Conservation (phyloP, 352 stramenopile genomes). For the Sclerospora graminicola region DNA sequence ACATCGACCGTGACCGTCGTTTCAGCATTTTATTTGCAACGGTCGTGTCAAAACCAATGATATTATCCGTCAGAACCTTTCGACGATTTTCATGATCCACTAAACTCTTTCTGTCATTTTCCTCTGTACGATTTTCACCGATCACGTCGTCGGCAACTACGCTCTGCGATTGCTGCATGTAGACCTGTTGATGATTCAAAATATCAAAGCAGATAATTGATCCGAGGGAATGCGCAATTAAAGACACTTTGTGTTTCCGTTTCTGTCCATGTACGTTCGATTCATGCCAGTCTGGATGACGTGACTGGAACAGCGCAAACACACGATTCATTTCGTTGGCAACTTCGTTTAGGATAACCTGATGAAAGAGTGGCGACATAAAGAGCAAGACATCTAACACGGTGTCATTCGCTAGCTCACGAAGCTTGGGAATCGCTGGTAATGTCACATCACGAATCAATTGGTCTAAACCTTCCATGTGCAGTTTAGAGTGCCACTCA, state of each 20-base stretch:
- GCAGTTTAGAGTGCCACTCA: slow-evolving; percentile 83
- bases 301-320: slow-evolving; percentile 57
- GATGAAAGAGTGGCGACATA: slow-evolving; percentile 88
- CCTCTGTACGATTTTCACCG: slow-evolving; percentile 10
- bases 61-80: slow-evolving; percentile 6
- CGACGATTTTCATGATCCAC: slow-evolving; percentile 8
- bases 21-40: slow-evolving; percentile 20
- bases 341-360: slow-evolving; percentile 89
- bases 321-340: slow-evolving; percentile 88
- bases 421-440: slow-evolving; percentile 84
- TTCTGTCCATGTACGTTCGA: slow-evolving; percentile 7
- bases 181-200: slow-evolving; percentile 56
- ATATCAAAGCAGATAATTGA: slow-evolving; percentile 91
- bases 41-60: slow-evolving; percentile 24
- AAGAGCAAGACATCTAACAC: slow-evolving; percentile 89
- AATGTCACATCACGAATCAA: slow-evolving; percentile 70
- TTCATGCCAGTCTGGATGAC: slow-evolving; percentile 40
- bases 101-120: slow-evolving; percentile 9
- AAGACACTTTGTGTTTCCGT: slow-evolving; percentile 76
- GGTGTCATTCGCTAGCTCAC: slow-evolving; percentile 89
- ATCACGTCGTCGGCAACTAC: slow-evolving; percentile 21
- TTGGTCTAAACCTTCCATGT: slow-evolving; percentile 59
- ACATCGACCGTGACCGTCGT: slow-evolving; percentile 33
- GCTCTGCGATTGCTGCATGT: slow-evolving; percentile 23
- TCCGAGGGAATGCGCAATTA: slow-evolving; percentile 82